phyloP scores from a whole-genome alignment of 352 stramenopile species.

The Phytopythium oedochilum region DNA sequence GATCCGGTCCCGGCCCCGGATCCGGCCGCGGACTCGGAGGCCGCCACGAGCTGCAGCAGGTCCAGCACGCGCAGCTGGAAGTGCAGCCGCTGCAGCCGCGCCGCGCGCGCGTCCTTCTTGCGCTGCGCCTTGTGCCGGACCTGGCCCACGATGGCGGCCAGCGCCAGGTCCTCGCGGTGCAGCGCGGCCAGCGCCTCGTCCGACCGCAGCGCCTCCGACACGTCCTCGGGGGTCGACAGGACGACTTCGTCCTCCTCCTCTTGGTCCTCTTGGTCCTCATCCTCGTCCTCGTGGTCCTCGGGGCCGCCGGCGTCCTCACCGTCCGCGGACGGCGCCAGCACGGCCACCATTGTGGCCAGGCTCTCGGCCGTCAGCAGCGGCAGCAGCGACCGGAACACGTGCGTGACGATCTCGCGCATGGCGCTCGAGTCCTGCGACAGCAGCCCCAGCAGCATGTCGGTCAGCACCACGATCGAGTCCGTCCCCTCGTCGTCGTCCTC shows the following conservation, averaged over 20 bases:
- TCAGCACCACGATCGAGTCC: slow-evolving; percentile 72
- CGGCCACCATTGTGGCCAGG: slow-evolving; percentile 68
- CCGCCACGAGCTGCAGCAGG: slow-evolving; percentile 67
- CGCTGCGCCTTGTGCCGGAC: slow-evolving; percentile 65
- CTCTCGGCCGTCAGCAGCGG: slow-evolving; percentile 54
- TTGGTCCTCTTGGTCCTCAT: slow-evolving; percentile 28
- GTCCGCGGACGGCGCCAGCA: slow-evolving; percentile 39
- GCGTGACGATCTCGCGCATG: slow-evolving; percentile 78
- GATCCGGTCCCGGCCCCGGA: slow-evolving; percentile 18
- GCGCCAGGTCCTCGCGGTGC: slow-evolving; percentile 71
- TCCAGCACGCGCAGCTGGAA: slow-evolving; percentile 85
- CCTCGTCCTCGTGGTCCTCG: slow-evolving; percentile 40
- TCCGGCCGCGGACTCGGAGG: not conserved
- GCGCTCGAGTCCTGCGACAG: slow-evolving; percentile 79
- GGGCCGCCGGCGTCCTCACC: slow-evolving; percentile 23
- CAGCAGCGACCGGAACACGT: slow-evolving; percentile 75
- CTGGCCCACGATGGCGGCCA: slow-evolving; percentile 76
- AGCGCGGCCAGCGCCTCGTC: slow-evolving; percentile 63
- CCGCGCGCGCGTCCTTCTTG: slow-evolving; percentile 73
- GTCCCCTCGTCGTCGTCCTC: slow-evolving; percentile 15
- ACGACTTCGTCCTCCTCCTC: slow-evolving; percentile 58
- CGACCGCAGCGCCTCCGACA: slow-evolving; percentile 61
- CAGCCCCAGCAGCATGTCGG: slow-evolving; percentile 78
- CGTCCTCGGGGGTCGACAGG: slow-evolving; percentile 47
- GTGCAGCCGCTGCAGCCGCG: slow-evolving; percentile 67